Conservation (phyloP, 768 basidiomycete genomes). For the Daedalea quercina region DNA sequence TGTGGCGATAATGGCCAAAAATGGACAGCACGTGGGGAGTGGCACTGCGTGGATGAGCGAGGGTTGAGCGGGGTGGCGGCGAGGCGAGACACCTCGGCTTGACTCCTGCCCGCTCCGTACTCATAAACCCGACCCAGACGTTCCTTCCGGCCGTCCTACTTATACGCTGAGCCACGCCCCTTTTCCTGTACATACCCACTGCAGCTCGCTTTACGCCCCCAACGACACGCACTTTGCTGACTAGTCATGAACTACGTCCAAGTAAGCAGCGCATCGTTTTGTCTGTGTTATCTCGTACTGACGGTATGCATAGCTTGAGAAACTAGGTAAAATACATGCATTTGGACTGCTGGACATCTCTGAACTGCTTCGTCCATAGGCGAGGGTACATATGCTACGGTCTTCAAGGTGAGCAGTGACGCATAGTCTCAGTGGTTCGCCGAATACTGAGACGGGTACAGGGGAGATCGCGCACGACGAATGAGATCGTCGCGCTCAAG, state of each 20-base stretch:
- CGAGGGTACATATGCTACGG: slow-evolving; percentile 93
- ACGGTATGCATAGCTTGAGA: slow-evolving; percentile 61
- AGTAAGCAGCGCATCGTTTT: slow-evolving; percentile 23
- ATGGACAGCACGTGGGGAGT: too few species aligned
- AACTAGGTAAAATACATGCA: slow-evolving; percentile 57
- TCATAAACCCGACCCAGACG: too few species aligned
- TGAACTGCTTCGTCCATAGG: slow-evolving; percentile 35
- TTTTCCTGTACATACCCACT: too few species aligned
- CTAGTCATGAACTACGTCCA: slow-evolving; percentile 59
- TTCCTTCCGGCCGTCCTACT: too few species aligned
- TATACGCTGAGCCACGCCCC: too few species aligned
- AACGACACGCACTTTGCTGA: too few species aligned
- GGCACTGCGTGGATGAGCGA: too few species aligned
- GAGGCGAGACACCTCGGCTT: too few species aligned
- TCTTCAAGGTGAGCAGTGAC: slow-evolving; percentile 72
- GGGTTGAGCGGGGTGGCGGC: too few species aligned
- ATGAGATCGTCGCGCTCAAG: slow-evolving; percentile 96
- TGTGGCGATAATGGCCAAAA: too few species aligned
- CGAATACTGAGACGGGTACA: slow-evolving; percentile 21
- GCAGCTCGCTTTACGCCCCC: too few species aligned
- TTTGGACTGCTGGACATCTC: not conserved
- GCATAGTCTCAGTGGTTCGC: not conserved
- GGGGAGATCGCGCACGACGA: slow-evolving; percentile 96
- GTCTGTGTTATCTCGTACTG: not conserved
- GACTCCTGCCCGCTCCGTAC: too few species aligned